Evolutionary conservation across 75 land plant species (phyloP), one percentile per base, ranked within the genome.

Genomic region (Cupressus sempervirens): DNA sequence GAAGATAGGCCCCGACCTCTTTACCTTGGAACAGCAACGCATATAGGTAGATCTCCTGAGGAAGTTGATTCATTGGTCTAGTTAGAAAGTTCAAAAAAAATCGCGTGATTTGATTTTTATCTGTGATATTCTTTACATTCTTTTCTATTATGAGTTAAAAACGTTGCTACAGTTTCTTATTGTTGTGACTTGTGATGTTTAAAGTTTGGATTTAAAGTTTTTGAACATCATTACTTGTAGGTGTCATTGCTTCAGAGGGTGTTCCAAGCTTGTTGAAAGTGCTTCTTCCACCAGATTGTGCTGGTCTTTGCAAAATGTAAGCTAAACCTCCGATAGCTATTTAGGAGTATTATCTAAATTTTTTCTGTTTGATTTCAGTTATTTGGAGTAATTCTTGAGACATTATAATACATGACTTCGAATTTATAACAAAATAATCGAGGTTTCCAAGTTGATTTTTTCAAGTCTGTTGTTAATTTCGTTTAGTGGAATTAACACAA

Each of bases 191-290:
- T 35, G 20, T 18, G 23, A 29, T 36, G 23, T 12, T 83, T 54
- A 58, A 67, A 83, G 10, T 46, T 80, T 26, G n/a, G n/a, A n/a
- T n/a, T n/a, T n/a, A n/a, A n/a, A 83, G 10, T 46, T 80, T 26
- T 80, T 16, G 40, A 18, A n/a, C 67, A 62, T 45, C 32, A 50
- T 82, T 23, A 1, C 9, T 48, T 84, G 43, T 56, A 94, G 96
- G 96, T 79, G 91, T 93, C 83, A 87, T 97, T n/a, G 95, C 90
- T 81, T 94, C 96, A 23, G 92, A 93, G 70, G 99, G 98, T 83
- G 92, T 97, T 82, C 99, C 99, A 38, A 92, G 95, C 85, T 92
- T 97, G 86, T 84, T 97, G 76, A 96, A 93, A 67, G 98, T 94
- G 52, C 83, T 94, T 79, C 91, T 97, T 76, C 96, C 98, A 23